Conservation (phyloP, 805 yeast genomes). For the Candida qinlingensis region DNA sequence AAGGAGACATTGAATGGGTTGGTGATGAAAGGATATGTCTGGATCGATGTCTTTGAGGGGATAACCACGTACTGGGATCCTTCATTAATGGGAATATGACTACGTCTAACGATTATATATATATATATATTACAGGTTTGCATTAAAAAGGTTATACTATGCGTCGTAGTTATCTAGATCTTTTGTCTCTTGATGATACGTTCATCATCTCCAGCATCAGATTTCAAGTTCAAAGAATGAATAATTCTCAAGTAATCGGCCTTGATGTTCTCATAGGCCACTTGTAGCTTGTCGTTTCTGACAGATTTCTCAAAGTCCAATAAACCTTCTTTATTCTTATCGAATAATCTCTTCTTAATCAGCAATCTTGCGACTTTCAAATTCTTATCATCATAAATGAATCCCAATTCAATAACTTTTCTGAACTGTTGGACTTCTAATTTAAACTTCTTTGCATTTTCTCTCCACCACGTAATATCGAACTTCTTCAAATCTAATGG, state of each 20-base stretch:
- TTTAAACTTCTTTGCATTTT: conserved; percentile 40
- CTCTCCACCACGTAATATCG: conserved; percentile 34
- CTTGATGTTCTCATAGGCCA: conserved; percentile 63
- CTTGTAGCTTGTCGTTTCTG: conserved; percentile 65
- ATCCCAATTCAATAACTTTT: conserved; percentile 71
- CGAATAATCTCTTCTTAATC: conserved; percentile 70
- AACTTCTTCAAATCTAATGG: conserved; percentile 22
- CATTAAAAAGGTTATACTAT: background rate
- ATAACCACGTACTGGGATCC: conserved; percentile 10
- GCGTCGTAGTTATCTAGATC: conserved; percentile 4
- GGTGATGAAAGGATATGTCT: conserved; percentile 10
- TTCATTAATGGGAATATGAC: conserved; percentile 3
- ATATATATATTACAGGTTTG: background rate
- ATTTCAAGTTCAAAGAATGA: conserved; percentile 17
- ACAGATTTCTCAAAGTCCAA: conserved; percentile 57
- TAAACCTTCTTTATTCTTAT: conserved; percentile 77
- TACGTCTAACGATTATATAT: background rate
- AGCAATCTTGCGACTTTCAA: conserved; percentile 39
- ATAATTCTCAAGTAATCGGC: conserved; percentile 64
- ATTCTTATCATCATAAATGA: conserved; percentile 36
- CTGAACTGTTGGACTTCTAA: conserved; percentile 75
- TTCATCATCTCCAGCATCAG: conserved; percentile 4
- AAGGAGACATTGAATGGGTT: conserved; percentile 3
- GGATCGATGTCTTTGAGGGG: conserved; percentile 7
- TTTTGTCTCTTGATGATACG: conserved; percentile 15